Conservation (phyloP, 2,329 filamentous ascomycete species). For the Aureobasidium melanogenum region DNA sequence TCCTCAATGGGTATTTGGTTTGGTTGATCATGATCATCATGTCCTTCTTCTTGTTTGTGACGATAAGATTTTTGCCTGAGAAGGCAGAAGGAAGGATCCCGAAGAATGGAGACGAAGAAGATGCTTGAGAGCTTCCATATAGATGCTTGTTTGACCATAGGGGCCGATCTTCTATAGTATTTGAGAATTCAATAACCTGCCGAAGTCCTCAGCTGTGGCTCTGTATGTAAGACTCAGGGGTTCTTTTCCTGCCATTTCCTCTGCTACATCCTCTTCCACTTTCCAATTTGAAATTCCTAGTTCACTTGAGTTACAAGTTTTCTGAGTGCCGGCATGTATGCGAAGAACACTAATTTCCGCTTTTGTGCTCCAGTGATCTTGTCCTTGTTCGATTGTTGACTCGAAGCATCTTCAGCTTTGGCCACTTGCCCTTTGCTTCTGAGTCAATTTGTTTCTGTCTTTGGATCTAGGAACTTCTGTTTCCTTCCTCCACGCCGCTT, state of each 20-base stretch:
- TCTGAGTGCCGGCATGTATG: background rate
- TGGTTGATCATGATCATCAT: conserved; percentile 49
- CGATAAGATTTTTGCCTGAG: conserved; percentile 27
- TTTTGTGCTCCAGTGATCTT: background rate
- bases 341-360: background rate
- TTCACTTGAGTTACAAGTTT: too few species aligned
- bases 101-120: background rate
- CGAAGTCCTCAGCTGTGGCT: too few species aligned
- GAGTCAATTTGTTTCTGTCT: too few species aligned
- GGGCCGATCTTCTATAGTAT: too few species aligned
- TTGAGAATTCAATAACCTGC: too few species aligned
- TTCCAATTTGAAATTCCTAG: too few species aligned
- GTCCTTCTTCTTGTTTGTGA: conserved; percentile 27
- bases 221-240: too few species aligned
- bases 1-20: conserved; percentile 55
- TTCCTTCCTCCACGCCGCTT: too few species aligned
- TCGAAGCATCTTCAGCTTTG: background rate
- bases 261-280: too few species aligned
- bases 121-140: background rate
- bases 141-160: background rate
- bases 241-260: too few species aligned
- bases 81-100: conserved; percentile 25
- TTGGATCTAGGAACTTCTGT: too few species aligned
- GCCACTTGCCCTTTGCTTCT: too few species aligned
- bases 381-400: background rate